Evolutionary conservation across 73 alveolate genomes (phyloP).

Genomic region (Stentor coeruleus): DNA sequence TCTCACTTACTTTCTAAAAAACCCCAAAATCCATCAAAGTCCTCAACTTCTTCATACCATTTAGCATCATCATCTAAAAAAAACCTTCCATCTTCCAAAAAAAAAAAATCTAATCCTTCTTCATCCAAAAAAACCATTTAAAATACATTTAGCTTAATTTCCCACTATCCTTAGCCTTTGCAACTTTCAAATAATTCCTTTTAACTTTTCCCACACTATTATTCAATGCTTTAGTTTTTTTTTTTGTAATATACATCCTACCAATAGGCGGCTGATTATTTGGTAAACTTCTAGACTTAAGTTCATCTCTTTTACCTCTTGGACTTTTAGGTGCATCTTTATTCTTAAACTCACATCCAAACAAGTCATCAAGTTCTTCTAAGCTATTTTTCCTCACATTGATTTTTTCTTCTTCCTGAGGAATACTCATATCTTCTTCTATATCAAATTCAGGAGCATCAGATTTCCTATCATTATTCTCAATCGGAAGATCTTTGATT

Average conservation of each 20-base stretch:
- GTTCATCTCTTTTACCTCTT: constrained; percentile 1
- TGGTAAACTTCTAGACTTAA: neutral
- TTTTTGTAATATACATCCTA: neutral
- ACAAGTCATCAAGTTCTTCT: constrained; percentile 9
- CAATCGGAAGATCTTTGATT: neutral
- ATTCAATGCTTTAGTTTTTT: neutral
- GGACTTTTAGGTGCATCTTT: neutral
- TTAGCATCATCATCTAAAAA: too few species aligned
- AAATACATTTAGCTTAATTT: neutral
- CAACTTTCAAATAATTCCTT: neutral
- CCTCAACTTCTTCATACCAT: too few species aligned
- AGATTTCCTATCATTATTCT: neutral
- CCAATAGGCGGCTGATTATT: neutral
- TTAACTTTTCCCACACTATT: neutral
- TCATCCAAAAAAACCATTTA: too few species aligned
- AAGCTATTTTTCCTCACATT: constrained; percentile 9
- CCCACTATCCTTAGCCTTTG: neutral
- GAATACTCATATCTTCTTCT: constrained; percentile 8
- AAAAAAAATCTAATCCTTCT: too few species aligned
- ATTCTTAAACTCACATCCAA: neutral
- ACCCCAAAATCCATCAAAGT: too few species aligned
- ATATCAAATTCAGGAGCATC: constrained; percentile 16
- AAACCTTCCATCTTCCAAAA: too few species aligned
- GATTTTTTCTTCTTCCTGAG: constrained; percentile 9
- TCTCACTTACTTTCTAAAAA: too few species aligned